These are phyloP conservation scores for Ambrosiella xylebori DNA, from an alignment of 2,329 filamentous ascomycete genomes.

Conservation along the genomic window DNA sequence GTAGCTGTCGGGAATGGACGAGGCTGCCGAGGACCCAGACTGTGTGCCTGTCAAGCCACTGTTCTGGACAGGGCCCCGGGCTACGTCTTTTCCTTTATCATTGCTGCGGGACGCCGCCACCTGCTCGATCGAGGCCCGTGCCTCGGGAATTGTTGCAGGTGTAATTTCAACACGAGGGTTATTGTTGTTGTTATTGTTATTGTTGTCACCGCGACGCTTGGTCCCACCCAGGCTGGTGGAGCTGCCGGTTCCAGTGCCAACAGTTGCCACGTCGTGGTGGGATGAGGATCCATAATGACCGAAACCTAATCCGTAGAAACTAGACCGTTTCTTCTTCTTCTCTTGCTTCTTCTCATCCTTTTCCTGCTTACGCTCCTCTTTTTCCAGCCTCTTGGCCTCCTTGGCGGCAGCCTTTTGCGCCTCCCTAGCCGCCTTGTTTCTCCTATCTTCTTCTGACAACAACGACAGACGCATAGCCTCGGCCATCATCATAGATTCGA, in stretches of 20 bases:
- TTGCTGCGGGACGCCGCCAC: conserved; percentile 14
- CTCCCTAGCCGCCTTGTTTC: conserved; percentile 68
- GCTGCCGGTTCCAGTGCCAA: background rate
- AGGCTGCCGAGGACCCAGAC: conserved; percentile 58
- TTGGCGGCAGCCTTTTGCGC: conserved; percentile 55
- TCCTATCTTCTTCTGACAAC: conserved; percentile 86
- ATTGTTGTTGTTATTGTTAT: conserved; percentile 34
- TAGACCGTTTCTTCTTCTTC: conserved; percentile 51
- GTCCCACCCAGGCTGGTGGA: no score
- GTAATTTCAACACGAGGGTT: conserved; percentile 40
- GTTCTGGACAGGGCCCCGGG: conserved; percentile 25
- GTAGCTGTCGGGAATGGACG: conserved; percentile 45
- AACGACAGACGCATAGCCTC: conserved; percentile 84
- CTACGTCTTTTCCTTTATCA: conserved; percentile 54
- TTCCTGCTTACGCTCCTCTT: conserved; percentile 51
- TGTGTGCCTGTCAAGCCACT: conserved; percentile 38
- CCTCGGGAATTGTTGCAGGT: conserved; percentile 18
- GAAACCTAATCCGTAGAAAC: conserved; percentile 24
- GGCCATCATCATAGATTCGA: conserved; percentile 98
- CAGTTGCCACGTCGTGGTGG: background rate
- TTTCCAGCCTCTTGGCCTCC: conserved; percentile 74
- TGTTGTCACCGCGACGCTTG: background rate
- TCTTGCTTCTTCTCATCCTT: conserved; percentile 76
- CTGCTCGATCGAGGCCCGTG: conserved; percentile 20
- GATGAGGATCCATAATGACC: conserved; percentile 20